Evolutionary conservation across 2,329 filamentous ascomycete species (phyloP).

Genomic region (Cladosporium sp.): DNA sequence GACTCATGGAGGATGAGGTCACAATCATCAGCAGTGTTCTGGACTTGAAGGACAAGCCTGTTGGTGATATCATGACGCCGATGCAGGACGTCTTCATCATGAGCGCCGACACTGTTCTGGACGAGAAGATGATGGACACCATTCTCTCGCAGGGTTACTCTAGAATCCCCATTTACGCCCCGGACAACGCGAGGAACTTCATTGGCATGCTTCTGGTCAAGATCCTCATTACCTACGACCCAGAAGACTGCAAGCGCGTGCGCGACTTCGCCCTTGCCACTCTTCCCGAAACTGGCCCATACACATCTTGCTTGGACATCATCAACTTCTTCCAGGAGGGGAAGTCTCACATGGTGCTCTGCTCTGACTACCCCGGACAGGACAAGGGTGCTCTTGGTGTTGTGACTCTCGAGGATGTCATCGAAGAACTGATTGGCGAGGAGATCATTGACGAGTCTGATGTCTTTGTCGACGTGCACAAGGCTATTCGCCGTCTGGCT

Average conservation of each 20-base stretch:
- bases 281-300: constrained; percentile 88
- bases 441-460: constrained; percentile 99
- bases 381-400: constrained; percentile 89
- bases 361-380: constrained; percentile 88
- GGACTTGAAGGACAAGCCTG: constrained; percentile 93
- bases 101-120: constrained; percentile 89
- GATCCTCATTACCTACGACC: constrained; percentile 97
- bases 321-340: constrained; percentile 99
- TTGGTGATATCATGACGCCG: constrained; percentile 96
- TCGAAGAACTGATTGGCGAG: constrained; percentile 98
- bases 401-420: constrained; percentile 95
- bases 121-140: constrained; percentile 91
- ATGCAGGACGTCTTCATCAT: constrained; percentile 97
- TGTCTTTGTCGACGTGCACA: constrained; percentile 97
- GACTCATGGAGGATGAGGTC: constrained; percentile 94
- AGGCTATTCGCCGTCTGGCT: constrained; percentile 86
- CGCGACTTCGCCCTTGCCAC: constrained; percentile 91
- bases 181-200: constrained; percentile 82
- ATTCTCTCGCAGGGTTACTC: constrained; percentile 95
- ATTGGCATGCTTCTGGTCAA: constrained; percentile 98
- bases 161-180: constrained; percentile 88
- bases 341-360: constrained; percentile 97
- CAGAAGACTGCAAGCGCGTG: constrained; percentile 84
- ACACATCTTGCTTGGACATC: constrained; percentile 96
- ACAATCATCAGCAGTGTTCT: constrained; percentile 97